Base-by-base conservation (phyloP, 345 rosid species). In the Hibiscus tridactylites region DNA sequence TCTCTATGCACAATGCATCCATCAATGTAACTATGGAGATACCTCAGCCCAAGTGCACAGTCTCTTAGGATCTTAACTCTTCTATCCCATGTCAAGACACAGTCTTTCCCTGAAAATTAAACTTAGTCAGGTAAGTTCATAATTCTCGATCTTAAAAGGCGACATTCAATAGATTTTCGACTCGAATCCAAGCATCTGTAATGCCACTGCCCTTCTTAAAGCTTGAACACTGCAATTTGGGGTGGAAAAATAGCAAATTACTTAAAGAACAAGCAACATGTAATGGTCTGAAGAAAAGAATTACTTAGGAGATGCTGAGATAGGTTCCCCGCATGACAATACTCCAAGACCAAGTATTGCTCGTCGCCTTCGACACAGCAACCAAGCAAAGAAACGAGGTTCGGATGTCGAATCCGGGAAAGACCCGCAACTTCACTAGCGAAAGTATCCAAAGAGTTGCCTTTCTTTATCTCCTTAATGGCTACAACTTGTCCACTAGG, bases 1-100 rank as follows among this genome's bases (percentile, higher is more conserved):
- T 89, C 94, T 81, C 94, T 79, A 58, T 89, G 91, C 39, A 89
- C 90, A 35, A 89, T 85, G 84, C 91, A 87, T 5, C 94, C 90
- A 74, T 85, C 94, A 2, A 81, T 65, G 52, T 74, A 69, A 74
- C 79, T 83, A 75, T 89, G 93, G 59, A 89, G 91, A 74, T 85
- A 87, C 68, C 83, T 74, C 52, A 87, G 77, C 37, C 79, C 91
- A 71, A 49, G 70, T 7, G 89, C 91, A 52, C 57, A 89, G 9
- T 81, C 82, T 71, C 87, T 79, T 28, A 87, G 80, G 71, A 87
- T 85, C 67, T 81, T 83, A 5, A 87, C 89, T 67, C 93, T 89
- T 79, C 24, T 79, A 60, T 83, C 85, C 93, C 93, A 89, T 58
- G 85, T 72, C 33, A 89, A 72, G 3, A 65, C 68, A 10, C 56